These are phyloP conservation scores for Ceratocystis diversiconidia DNA, from an alignment of 2,329 filamentous ascomycete genomes.

Conservation along the genomic window DNA sequence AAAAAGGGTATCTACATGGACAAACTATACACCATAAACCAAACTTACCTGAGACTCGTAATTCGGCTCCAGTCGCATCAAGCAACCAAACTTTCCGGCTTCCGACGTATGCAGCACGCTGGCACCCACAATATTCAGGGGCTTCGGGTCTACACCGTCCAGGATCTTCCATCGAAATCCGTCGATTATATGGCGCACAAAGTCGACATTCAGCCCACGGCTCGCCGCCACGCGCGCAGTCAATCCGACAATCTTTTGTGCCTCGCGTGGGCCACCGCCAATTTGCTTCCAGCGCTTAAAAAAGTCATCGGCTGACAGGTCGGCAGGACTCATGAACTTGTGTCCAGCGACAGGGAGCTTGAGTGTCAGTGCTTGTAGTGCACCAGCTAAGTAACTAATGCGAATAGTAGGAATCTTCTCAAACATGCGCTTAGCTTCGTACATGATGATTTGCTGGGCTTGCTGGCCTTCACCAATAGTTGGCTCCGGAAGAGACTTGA, in stretches of 20 bases:
- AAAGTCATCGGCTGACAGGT: conserved; percentile 79
- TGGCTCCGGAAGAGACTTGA: conserved; percentile 77
- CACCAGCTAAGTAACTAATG: conserved; percentile 85
- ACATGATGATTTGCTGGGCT: conserved; percentile 87
- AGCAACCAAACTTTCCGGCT: conserved; percentile 83
- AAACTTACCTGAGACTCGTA: conserved; percentile 68
- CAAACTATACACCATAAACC: background rate
- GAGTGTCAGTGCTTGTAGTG: conserved; percentile 80
- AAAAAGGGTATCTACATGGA: background rate
- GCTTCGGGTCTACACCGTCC: conserved; percentile 76
- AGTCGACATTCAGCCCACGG: conserved; percentile 53
- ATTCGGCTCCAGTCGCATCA: conserved; percentile 89
- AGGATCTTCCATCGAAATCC: conserved; percentile 85
- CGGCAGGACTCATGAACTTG: conserved; percentile 92
- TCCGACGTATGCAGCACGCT: conserved; percentile 71
- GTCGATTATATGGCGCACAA: conserved; percentile 58
- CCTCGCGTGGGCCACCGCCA: conserved; percentile 71
- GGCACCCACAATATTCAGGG: conserved; percentile 84
- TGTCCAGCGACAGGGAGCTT: conserved; percentile 80
- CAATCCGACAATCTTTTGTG: conserved; percentile 71
- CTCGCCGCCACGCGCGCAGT: conserved; percentile 28
- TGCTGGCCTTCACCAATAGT: conserved; percentile 61
- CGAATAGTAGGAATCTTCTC: conserved; percentile 76
- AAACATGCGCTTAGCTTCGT: conserved; percentile 73
- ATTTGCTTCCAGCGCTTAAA: conserved; percentile 99